These are phyloP conservation scores for Calonectria montana DNA, from an alignment of 2,329 filamentous ascomycete species.

Conservation along the genomic window DNA sequence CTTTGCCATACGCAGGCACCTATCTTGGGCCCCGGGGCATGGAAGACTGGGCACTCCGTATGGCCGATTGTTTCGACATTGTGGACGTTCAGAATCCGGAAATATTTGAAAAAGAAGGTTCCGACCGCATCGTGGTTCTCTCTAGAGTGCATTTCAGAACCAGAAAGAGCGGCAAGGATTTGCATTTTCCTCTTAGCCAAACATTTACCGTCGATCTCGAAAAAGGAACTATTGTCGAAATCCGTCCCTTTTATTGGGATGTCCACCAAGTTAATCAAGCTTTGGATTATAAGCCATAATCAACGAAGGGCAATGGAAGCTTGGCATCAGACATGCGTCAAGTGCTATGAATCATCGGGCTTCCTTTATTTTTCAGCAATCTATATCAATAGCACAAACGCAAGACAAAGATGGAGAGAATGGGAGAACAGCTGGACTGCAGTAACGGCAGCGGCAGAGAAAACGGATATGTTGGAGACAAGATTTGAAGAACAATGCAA, in stretches of 20 bases:
- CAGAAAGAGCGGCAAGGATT: constrained; percentile 45
- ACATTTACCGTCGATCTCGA: constrained; percentile 47
- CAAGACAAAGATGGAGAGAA: too few species aligned
- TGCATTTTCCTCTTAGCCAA: constrained; percentile 46
- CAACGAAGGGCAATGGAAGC: too few species aligned
- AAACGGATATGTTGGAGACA: too few species aligned
- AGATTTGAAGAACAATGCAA: too few species aligned
- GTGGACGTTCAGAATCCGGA: constrained; percentile 46
- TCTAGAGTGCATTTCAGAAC: constrained; percentile 43
- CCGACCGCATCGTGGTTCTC: constrained; percentile 42
- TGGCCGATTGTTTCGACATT: constrained; percentile 42
- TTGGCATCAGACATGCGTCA: neutral
- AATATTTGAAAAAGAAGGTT: constrained; percentile 45
- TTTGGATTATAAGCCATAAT: constrained; percentile 30
- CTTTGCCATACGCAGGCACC: constrained; percentile 47
- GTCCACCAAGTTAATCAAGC: constrained; percentile 40
- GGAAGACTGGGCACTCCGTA: constrained; percentile 45
- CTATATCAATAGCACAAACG: too few species aligned
- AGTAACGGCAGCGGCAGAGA: too few species aligned
- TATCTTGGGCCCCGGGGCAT: constrained; percentile 46
- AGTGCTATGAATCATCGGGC: too few species aligned
- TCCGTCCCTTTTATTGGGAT: constrained; percentile 52
- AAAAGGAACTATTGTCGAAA: constrained; percentile 44
- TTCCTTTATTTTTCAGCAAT: too few species aligned
- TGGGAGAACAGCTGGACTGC: too few species aligned